Percentiles rank a stretch among this genome's conserved stretches.
Evolutionary conservation across 2,329 filamentous ascomycete genomes (phyloP).

Genomic region (Penicillium sp.): DNA sequence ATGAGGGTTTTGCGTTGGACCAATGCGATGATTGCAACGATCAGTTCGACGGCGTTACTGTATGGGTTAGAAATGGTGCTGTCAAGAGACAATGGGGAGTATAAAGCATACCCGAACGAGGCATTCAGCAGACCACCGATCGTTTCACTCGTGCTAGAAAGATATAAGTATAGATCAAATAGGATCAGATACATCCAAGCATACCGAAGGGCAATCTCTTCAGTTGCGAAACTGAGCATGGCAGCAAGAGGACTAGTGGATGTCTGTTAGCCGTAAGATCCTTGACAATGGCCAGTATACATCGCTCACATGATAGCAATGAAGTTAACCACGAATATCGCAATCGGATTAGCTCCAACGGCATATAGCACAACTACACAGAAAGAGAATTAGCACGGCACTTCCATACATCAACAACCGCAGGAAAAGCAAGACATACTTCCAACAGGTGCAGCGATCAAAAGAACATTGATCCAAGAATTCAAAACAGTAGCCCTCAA

Average conservation of each 20-base stretch:
- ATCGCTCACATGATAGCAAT: conserved; percentile 69
- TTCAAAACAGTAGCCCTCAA: conserved; percentile 68
- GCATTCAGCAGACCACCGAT: conserved; percentile 87
- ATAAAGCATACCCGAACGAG: conserved; percentile 62
- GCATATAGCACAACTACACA: conserved; percentile 63
- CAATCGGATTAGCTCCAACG: conserved; percentile 56
- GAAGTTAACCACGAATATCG: conserved; percentile 85
- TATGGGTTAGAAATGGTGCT: not conserved
- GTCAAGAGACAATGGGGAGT: not conserved
- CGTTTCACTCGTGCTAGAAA: conserved; percentile 66
- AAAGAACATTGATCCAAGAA: conserved; percentile 82
- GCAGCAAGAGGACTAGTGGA: conserved; percentile 65
- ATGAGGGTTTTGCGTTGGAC: conserved; percentile 72
- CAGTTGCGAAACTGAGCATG: conserved; percentile 82
- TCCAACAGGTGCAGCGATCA: conserved; percentile 74
- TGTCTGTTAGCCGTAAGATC: not conserved
- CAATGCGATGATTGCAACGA: conserved; percentile 82
- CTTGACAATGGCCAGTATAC: not conserved
- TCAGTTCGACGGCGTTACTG: conserved; percentile 81
- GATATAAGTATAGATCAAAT: not conserved
- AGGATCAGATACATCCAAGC: not conserved
- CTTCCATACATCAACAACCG: not conserved
- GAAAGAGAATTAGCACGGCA: not conserved
- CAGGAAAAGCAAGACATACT: conserved; percentile 37
- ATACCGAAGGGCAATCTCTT: conserved; percentile 68